phyloP scores from a whole-genome alignment of 768 basidiomycete species.

The Tubosaeta brunneosetosa region DNA sequence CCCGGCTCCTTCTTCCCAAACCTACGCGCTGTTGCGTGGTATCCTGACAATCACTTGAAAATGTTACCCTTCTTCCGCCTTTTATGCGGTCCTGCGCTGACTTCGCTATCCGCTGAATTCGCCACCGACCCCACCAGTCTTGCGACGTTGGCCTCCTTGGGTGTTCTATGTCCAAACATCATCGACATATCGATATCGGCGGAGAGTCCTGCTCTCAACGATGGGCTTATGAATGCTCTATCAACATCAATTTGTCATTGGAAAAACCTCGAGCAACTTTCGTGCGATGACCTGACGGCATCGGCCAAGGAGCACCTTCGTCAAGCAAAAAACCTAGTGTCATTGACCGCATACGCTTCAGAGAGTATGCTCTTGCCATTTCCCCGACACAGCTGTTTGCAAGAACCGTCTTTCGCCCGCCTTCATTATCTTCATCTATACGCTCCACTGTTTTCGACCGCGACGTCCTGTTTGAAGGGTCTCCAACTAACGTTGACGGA shows the following conservation, averaged over 20 bases:
- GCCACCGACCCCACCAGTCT: constrained; percentile 15
- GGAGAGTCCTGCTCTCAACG: constrained; percentile 3
- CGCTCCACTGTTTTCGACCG: constrained; percentile 9
- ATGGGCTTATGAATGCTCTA: constrained; percentile 10
- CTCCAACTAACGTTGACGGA: constrained; percentile 13
- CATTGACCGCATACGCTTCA: constrained; percentile 13
- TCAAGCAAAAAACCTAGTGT: constrained; percentile 10
- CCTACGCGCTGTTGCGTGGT: constrained; percentile 21
- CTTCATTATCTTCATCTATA: constrained; percentile 21
- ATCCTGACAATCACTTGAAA: constrained; percentile 14
- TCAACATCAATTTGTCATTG: constrained; percentile 19
- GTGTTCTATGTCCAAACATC: constrained; percentile 17
- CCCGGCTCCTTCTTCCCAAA: constrained; percentile 19
- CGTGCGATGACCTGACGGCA: constrained; percentile 20
- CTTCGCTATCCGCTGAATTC: constrained; percentile 18
- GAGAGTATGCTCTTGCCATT: constrained; percentile 8
- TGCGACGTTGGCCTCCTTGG: constrained; percentile 9
- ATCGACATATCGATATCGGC: constrained; percentile 15
- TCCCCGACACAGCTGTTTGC: neutral
- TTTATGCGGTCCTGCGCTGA: constrained; percentile 21
- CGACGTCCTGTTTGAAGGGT: constrained; percentile 2
- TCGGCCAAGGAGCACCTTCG: constrained; percentile 18
- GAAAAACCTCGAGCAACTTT: constrained; percentile 14
- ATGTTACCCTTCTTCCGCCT: constrained; percentile 21
- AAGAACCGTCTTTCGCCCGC: constrained; percentile 1